A percentile compares a stretch with the other conserved stretches of the same genome.
Evolutionary conservation across 352 stramenopile genomes (phyloP).

Genomic region (Phytophthora pini): DNA sequence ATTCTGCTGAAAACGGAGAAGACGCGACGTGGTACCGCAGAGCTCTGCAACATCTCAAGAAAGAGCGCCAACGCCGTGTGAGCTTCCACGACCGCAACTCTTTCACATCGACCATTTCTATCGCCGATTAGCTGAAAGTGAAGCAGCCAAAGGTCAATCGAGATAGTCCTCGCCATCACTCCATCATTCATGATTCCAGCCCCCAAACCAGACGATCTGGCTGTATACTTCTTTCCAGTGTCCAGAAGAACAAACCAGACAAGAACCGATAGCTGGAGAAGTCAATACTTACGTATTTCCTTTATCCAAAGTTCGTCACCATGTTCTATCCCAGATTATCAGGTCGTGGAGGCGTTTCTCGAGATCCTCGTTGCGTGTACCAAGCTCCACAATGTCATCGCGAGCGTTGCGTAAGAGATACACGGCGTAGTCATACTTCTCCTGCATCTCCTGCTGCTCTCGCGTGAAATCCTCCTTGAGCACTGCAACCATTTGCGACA

Average conservation of each 20-base stretch:
- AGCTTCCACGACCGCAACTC: constrained; percentile 31
- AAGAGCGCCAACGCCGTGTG: constrained; percentile 38
- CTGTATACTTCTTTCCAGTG: constrained; percentile 5
- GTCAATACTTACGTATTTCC: neutral
- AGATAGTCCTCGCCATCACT: constrained; percentile 8
- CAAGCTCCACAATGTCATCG: constrained; percentile 70
- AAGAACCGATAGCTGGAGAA: constrained; percentile 22
- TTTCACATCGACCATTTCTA: constrained; percentile 40
- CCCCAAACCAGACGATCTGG: constrained; percentile 17
- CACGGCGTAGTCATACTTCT: constrained; percentile 57
- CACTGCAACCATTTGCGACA: constrained; percentile 55
- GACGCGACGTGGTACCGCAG: constrained; percentile 35
- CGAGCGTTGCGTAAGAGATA: constrained; percentile 60
- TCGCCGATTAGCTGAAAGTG: constrained; percentile 28
- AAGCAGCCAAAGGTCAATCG: neutral
- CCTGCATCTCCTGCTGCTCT: constrained; percentile 57
- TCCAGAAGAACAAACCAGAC: constrained; percentile 11
- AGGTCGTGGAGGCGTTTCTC: constrained; percentile 52
- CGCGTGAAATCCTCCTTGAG: constrained; percentile 59
- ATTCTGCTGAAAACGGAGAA: constrained; percentile 22
- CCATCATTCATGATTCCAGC: constrained; percentile 8
- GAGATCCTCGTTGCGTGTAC: constrained; percentile 59
- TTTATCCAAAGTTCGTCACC: constrained; percentile 16
- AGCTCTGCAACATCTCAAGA: constrained; percentile 42
- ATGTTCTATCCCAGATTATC: constrained; percentile 47